phyloP scores from a whole-genome alignment of 192 early-diverging fungal species.

The Coemansia sp. region DNA sequence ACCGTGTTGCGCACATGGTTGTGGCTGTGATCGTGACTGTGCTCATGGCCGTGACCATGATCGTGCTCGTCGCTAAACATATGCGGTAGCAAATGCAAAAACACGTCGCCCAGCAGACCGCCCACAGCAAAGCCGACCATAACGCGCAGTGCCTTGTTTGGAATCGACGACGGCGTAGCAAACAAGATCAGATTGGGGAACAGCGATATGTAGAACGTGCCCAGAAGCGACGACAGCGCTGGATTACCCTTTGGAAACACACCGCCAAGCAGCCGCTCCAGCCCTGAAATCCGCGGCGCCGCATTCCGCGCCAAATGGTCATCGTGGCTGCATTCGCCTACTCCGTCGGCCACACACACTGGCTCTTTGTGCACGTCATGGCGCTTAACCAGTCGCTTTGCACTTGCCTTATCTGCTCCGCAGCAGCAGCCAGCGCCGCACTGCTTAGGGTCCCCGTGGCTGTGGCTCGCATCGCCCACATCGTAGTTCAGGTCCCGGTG shows the following conservation, averaged over 20 bases:
- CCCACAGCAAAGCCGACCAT: constrained; percentile 88
- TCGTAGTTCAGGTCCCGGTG: constrained; percentile 47
- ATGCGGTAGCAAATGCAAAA: constrained; percentile 80
- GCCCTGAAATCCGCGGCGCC: constrained; percentile 19
- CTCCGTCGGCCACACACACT: constrained; percentile 32
- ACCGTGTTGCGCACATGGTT: constrained; percentile 59
- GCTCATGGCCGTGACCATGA: constrained; percentile 24
- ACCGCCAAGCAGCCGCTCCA: constrained; percentile 47
- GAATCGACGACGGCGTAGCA: constrained; percentile 72
- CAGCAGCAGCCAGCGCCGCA: constrained; percentile 24
- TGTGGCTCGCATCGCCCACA: constrained; percentile 37
- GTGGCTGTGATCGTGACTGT: constrained; percentile 40
- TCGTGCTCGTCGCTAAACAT: constrained; percentile 62
- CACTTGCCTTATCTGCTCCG: constrained; percentile 5
- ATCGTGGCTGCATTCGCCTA: constrained; percentile 20
- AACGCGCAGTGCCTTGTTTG: constrained; percentile 56
- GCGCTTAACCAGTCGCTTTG: constrained; percentile 41
- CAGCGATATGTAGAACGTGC: constrained; percentile 78
- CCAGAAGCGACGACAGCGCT: constrained; percentile 59
- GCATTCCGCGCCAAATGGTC: constrained; percentile 10
- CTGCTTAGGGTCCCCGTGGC: constrained; percentile 12
- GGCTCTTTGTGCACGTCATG: constrained; percentile 22
- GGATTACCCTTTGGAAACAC: constrained; percentile 54
- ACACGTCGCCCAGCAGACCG: constrained; percentile 80
- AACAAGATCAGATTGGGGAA: constrained; percentile 79